phyloP scores from a whole-genome alignment of 192 early-diverging fungal genomes.

The Dissophora globulifera region DNA sequence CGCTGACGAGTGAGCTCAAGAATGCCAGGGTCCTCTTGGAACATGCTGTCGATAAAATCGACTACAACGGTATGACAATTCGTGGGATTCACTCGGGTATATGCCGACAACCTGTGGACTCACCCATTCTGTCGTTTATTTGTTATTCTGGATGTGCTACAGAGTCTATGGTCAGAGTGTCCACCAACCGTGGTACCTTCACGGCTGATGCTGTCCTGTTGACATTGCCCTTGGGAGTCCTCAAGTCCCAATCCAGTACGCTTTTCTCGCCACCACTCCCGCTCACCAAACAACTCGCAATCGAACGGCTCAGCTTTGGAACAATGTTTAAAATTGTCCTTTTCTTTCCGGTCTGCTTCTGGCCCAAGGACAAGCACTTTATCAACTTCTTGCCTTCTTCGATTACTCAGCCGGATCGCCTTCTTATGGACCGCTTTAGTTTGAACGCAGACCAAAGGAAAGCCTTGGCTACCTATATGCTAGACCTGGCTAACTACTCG shows the following conservation, averaged over 20 bases:
- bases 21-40: constrained; percentile 16
- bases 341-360: constrained; percentile 39
- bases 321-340: constrained; percentile 58
- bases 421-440: neutral
- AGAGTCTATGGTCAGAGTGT: constrained; percentile 36
- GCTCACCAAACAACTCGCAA: constrained; percentile 30
- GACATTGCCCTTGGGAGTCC: constrained; percentile 57
- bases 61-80: constrained; percentile 47
- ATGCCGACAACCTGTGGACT: too few species aligned
- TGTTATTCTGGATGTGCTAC: neutral
- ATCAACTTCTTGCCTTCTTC: constrained; percentile 34
- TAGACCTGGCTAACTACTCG: constrained; percentile 39
- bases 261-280: constrained; percentile 54
- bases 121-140: too few species aligned
- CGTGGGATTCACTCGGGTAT: too few species aligned
- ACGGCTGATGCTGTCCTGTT: constrained; percentile 45
- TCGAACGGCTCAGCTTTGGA: constrained; percentile 48
- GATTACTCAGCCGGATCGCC: neutral
- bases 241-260: constrained; percentile 28
- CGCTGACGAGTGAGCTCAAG: constrained; percentile 11
- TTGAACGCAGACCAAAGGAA: constrained; percentile 22
- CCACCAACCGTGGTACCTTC: constrained; percentile 25
- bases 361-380: constrained; percentile 37
- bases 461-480: constrained; percentile 27
- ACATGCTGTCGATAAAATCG: constrained; percentile 42